Conservation (phyloP, 2,329 filamentous ascomycete species). For the Ophiostoma novo-ulmi region DNA sequence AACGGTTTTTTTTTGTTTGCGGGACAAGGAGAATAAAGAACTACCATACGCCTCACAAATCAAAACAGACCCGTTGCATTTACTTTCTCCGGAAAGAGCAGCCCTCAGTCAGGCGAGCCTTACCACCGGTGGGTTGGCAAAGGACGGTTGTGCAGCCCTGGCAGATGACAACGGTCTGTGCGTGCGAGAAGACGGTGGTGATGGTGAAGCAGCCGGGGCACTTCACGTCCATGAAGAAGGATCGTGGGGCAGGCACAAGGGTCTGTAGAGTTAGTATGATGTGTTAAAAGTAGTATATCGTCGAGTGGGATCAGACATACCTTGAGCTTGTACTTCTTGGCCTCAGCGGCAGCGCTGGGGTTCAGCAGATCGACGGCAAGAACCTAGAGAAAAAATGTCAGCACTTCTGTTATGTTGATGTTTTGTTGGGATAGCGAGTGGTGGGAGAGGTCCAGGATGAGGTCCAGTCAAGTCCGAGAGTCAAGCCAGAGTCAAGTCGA, state of each 20-base stretch:
- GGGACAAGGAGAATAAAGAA: slow-evolving; percentile 12
- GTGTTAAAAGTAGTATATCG: neutral
- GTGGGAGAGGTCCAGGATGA: neutral
- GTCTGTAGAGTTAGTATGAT: slow-evolving; percentile 50
- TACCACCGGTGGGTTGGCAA: slow-evolving; percentile 98
- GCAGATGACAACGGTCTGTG: slow-evolving; percentile 99
- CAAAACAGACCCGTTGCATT: slow-evolving; percentile 37
- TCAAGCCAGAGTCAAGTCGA: neutral
- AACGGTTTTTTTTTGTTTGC: slow-evolving; percentile 14
- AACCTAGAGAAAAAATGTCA: slow-evolving; percentile 58
- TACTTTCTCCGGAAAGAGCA: slow-evolving; percentile 99
- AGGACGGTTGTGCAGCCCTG: slow-evolving; percentile 98
- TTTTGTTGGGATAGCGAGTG: neutral
- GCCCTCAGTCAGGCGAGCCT: slow-evolving; percentile 97
- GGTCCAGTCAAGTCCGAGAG: neutral
- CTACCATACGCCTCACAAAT: slow-evolving; percentile 14
- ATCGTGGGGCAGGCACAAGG: slow-evolving; percentile 92
- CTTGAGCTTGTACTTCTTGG: slow-evolving; percentile 99
- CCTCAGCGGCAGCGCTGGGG: slow-evolving; percentile 95
- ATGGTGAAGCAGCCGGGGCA: slow-evolving; percentile 99
- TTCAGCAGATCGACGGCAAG: slow-evolving; percentile 99
- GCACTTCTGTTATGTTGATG: neutral
- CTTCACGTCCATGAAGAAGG: slow-evolving; percentile 99
- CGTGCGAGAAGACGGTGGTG: slow-evolving; percentile 99
- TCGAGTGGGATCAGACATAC: slow-evolving; percentile 45